Evolutionary conservation across 768 basidiomycete species (phyloP).

Genomic region (Rhizopogon vinicolor): DNA sequence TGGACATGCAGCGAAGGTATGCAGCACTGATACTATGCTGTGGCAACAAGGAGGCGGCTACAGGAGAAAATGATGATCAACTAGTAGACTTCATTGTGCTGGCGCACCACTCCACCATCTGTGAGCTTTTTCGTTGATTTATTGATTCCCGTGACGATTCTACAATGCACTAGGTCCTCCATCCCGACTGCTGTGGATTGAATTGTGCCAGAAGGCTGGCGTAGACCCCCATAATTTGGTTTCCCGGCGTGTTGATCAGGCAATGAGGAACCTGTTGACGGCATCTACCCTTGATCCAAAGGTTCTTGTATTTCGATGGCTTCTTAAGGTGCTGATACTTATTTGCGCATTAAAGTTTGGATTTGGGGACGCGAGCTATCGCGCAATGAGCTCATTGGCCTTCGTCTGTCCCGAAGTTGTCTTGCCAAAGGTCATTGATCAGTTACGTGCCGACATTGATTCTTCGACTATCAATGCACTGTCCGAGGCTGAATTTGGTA

Average conservation of each 20-base stretch:
- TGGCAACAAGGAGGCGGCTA: constrained; percentile 29
- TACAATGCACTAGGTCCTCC: constrained; percentile 11
- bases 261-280: constrained; percentile 46
- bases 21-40: constrained; percentile 50
- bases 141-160: background rate
- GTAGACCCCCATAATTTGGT: constrained; percentile 66
- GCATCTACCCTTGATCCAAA: constrained; percentile 42
- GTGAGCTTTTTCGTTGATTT: constrained; percentile 35
- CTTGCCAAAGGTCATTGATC: constrained; percentile 66
- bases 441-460: constrained; percentile 63
- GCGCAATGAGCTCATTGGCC: constrained; percentile 67
- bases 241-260: constrained; percentile 40
- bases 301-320: constrained; percentile 17
- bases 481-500: constrained; percentile 69
- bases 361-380: constrained; percentile 66
- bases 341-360: constrained; percentile 29
- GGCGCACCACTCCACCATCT: constrained; percentile 65
- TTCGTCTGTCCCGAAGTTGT: constrained; percentile 73
- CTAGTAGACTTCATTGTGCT: constrained; percentile 58
- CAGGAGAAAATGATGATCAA: constrained; percentile 36
- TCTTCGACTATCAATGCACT: constrained; percentile 53
- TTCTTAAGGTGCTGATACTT: background rate
- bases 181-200: constrained; percentile 56
- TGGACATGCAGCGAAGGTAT: constrained; percentile 50
- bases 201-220: constrained; percentile 64